These are phyloP conservation scores for Terfezia claveryi DNA, from an alignment of 495 filamentous ascomycete genomes.

Conservation along the genomic window DNA sequence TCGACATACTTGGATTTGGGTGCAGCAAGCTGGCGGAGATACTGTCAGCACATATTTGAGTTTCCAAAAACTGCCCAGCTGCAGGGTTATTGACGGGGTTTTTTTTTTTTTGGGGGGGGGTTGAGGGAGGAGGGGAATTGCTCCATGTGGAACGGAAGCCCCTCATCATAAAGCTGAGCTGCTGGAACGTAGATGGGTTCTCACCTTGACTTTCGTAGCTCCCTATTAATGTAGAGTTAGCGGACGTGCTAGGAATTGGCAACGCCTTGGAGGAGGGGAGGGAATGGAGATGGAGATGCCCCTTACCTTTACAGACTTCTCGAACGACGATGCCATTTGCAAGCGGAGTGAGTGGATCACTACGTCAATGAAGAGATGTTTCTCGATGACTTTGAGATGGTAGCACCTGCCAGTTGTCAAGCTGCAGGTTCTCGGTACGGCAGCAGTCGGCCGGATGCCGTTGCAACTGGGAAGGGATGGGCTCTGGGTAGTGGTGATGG, in stretches of 20 bases:
- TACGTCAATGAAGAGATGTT: too few species aligned
- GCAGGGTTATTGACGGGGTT: neutral
- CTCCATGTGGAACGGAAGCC: neutral
- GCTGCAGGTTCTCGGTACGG: too few species aligned
- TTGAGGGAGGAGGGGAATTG: neutral
- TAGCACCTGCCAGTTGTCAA: too few species aligned
- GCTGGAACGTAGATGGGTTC: conserved; percentile 8
- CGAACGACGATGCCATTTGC: conserved; percentile 59
- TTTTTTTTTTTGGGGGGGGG: too few species aligned
- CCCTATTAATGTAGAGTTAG: conserved; percentile 22
- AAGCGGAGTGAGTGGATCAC: neutral
- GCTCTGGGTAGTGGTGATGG: too few species aligned
- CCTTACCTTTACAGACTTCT: conserved; percentile 61
- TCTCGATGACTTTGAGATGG: too few species aligned
- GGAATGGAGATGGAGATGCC: neutral
- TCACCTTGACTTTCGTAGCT: conserved; percentile 81
- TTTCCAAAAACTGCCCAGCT: neutral
- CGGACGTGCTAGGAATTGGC: too few species aligned
- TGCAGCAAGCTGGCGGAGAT: conserved; percentile 47
- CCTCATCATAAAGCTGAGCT: too few species aligned
- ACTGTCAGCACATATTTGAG: neutral
- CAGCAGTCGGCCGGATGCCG: too few species aligned
- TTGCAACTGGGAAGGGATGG: too few species aligned
- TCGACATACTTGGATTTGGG: conserved; percentile 99
- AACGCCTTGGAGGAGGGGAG: conserved; percentile 2